Evolutionary conservation across 805 yeast genomes (phyloP).

Genomic region (Candida pseudofarinosa): DNA sequence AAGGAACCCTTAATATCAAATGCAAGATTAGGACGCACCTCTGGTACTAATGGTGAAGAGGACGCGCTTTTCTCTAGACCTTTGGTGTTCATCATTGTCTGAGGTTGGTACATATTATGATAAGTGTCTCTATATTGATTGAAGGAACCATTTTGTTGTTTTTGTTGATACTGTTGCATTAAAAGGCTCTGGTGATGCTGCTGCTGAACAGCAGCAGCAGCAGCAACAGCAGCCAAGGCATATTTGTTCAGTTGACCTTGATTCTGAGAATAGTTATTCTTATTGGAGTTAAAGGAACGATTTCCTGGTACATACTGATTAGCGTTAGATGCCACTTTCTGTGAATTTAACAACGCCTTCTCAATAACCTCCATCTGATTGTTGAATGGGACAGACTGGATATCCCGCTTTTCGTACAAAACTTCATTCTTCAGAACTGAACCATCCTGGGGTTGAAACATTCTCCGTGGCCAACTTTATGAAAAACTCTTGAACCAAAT

Average conservation of each 20-base stretch:
- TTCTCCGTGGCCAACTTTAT: too few species aligned
- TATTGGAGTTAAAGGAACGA: neutral
- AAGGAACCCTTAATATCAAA: conserved; percentile 15
- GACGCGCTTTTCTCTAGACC: neutral
- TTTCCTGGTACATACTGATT: conserved; percentile 3
- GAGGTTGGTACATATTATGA: neutral
- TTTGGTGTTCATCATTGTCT: neutral
- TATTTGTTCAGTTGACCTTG: conserved; percentile 19
- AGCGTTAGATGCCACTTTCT: conserved; percentile 7
- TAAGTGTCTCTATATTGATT: conserved; percentile 6
- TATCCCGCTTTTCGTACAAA: conserved; percentile 20
- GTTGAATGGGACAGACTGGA: conserved; percentile 25
- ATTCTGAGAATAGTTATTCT: conserved; percentile 7
- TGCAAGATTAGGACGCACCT: conserved; percentile 4
- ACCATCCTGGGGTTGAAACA: neutral
- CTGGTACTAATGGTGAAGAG: conserved; percentile 7
- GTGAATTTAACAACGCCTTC: conserved; percentile 6
- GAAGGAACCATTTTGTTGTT: conserved; percentile 12
- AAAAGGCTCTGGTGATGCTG: conserved; percentile 10
- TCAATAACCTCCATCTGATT: conserved; percentile 25
- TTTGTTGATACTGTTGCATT: conserved; percentile 8
- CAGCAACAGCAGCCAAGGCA: conserved; percentile 26
- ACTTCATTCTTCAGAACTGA: neutral
- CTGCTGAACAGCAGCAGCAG: conserved; percentile 30
- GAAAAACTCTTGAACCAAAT: too few species aligned